Conservation (phyloP, 441 rosid species). For the Bocquillonia castaneifolia region DNA sequence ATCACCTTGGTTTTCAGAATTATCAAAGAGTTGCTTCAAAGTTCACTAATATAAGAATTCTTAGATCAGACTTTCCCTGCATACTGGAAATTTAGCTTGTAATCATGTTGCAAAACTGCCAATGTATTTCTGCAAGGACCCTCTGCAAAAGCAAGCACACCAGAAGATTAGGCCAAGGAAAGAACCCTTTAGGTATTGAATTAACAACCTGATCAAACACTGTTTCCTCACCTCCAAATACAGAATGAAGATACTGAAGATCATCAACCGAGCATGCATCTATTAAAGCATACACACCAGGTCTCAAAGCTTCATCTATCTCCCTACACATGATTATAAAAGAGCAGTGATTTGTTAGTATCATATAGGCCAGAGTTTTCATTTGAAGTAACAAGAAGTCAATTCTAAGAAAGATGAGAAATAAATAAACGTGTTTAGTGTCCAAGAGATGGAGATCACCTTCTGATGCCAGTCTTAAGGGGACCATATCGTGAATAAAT, state of each 20-base stretch:
- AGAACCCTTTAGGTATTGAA: background rate
- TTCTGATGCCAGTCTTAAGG: conserved; percentile 61
- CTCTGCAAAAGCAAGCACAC: conserved; percentile 47
- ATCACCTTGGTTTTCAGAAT: background rate
- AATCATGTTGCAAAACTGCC: conserved; percentile 68
- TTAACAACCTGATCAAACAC: background rate
- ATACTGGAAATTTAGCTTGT: conserved; percentile 71
- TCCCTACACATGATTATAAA: conserved; percentile 49
- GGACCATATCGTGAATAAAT: conserved; percentile 75
- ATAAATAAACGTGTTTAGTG: background rate
- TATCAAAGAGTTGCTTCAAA: background rate
- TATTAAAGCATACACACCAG: conserved; percentile 82
- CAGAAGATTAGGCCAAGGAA: conserved; percentile 20
- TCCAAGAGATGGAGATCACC: conserved; percentile 33
- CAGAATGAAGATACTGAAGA: conserved; percentile 75
- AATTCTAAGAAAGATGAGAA: background rate
- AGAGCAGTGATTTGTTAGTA: conserved; percentile 13
- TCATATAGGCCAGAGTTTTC: background rate
- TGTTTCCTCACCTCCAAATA: conserved; percentile 65
- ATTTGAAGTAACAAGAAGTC: conserved; percentile 6
- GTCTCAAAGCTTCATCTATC: conserved; percentile 75
- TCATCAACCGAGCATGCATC: conserved; percentile 78
- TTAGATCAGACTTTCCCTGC: conserved; percentile 70
- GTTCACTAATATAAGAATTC: background rate
- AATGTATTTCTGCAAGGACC: conserved; percentile 87